A percentile compares a stretch with the other conserved stretches of the same genome.
Conservation (phyloP, 73 alveolate genomes). For the Blepharisma japonicum region DNA sequence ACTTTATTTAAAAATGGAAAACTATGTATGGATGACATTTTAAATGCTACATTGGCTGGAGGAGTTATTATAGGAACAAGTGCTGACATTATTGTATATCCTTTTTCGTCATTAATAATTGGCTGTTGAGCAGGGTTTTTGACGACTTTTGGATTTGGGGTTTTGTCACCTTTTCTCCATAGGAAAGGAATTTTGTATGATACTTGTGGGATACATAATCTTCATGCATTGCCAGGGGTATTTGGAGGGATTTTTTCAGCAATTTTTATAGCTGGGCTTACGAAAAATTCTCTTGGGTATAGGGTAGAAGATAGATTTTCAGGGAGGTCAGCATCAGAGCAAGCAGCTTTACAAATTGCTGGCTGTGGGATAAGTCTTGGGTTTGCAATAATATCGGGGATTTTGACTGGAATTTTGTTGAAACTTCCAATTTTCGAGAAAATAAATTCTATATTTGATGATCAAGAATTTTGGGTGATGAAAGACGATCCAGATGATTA, state of each 20-base stretch:
- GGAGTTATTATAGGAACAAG: slow-evolving; percentile 71
- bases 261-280: slow-evolving; percentile 30
- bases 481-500: too few relatives aligned
- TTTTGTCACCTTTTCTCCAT: slow-evolving; percentile 37
- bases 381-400: too few relatives aligned
- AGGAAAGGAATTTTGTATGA: slow-evolving; percentile 63
- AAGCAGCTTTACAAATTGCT: too few relatives aligned
- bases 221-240: slow-evolving; percentile 86
- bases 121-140: slow-evolving; percentile 64
- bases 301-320: too few relatives aligned
- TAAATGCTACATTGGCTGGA: slow-evolving; percentile 86
- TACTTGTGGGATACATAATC: slow-evolving; percentile 70
- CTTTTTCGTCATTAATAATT: slow-evolving; percentile 45
- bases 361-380: too few relatives aligned
- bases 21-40: slow-evolving; percentile 69
- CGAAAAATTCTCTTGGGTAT: not conserved
- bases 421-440: too few relatives aligned
- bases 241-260: slow-evolving; percentile 81
- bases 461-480: too few relatives aligned
- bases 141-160: slow-evolving; percentile 43
- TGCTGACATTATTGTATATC: slow-evolving; percentile 44
- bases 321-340: too few relatives aligned
- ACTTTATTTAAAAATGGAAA: slow-evolving; percentile 45
- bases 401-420: too few relatives aligned
- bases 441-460: too few relatives aligned